Conservation (phyloP, 495 filamentous ascomycete genomes). For the Patellaria atrata region DNA sequence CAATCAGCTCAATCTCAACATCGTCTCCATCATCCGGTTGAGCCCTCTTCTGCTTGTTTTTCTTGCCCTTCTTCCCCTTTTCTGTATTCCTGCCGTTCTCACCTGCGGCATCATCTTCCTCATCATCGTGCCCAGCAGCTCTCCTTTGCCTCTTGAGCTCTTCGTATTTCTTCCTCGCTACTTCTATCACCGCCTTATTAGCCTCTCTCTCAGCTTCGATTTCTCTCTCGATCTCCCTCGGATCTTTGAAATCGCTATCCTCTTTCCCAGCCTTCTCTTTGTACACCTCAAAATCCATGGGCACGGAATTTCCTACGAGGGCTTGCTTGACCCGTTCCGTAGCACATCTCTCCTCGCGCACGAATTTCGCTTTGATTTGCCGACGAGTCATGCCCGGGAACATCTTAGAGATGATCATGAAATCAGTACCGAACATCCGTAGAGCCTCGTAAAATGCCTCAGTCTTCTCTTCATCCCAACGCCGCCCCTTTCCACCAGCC, state of each 20-base stretch:
- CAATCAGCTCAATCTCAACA: constrained; percentile 12
- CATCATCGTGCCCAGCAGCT: constrained; percentile 32
- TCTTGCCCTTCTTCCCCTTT: constrained; percentile 22
- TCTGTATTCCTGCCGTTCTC: constrained; percentile 30
- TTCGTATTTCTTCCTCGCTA: constrained; percentile 51
- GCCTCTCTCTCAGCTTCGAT: constrained; percentile 21
- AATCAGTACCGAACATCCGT: constrained; percentile 83
- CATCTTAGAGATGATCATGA: constrained; percentile 70
- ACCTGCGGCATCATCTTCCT: constrained; percentile 28
- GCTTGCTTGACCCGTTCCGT: constrained; percentile 53
- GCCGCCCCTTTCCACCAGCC: constrained; percentile 45
- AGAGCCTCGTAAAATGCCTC: constrained; percentile 76
- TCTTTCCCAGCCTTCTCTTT: constrained; percentile 13
- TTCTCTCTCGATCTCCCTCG: constrained; percentile 16
- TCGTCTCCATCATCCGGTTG: constrained; percentile 32
- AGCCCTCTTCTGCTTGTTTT: constrained; percentile 22
- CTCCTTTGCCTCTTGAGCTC: constrained; percentile 38
- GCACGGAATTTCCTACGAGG: constrained; percentile 28
- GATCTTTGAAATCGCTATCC: constrained; percentile 19
- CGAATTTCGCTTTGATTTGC: constrained; percentile 85
- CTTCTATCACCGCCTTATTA: constrained; percentile 49
- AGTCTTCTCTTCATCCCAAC: constrained; percentile 65
- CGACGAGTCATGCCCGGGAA: constrained; percentile 62
- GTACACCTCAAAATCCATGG: constrained; percentile 24
- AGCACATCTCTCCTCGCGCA: constrained; percentile 72